Base-by-base conservation (phyloP, 2,329 filamentous ascomycete genomes). In the Alternaria solani region DNA sequence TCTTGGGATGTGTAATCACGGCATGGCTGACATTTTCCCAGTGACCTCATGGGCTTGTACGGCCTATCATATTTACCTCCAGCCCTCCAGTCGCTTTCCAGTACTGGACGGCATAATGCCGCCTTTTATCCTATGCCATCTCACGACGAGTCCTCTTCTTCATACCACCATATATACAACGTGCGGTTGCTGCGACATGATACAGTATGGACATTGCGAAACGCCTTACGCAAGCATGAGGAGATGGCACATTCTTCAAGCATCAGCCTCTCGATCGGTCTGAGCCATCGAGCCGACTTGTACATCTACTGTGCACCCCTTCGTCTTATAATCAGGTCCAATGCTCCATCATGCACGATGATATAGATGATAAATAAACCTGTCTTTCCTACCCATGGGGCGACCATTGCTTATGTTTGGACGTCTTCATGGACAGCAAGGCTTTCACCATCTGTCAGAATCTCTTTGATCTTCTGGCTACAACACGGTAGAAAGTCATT, bases 301-400 rank as follows among this genome's bases (percentile, higher is more conserved):
- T 44, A 14, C 38, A 51, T 1, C 4, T 58, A 2, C 48, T 58
- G n/a, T 32, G 48, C 4, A 7, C 16, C 4, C 41, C 48, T 1
- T 58, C 55, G 12, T 12, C 23, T n/a, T 2, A 26, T 8, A 14
- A 42, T 4, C 20, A 23, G 1, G 25, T 48, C 2, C 48, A 53
- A 34, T 58, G 55, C 34, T 34, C 18, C 3, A 25, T 58, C 12
- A 46, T 16, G 4, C 55, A 47, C 8, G 25, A 42, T 8, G 30
- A n/a, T 9, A n/a, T 43, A 14, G 14, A n/a, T 0, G 34, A 48
- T 8, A 9, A 2, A 8, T 55, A 48, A 3, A 30, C 23, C 3
- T 55, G 42, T 12, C 42, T 78, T 3, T 77, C 75, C 0, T 77
- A 78, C 57, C 64, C 68, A 1, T 75, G 75, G 75, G 75, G 30